Conservation (phyloP, 2,329 filamentous ascomycete genomes). For the Xylariaceae sp. region DNA sequence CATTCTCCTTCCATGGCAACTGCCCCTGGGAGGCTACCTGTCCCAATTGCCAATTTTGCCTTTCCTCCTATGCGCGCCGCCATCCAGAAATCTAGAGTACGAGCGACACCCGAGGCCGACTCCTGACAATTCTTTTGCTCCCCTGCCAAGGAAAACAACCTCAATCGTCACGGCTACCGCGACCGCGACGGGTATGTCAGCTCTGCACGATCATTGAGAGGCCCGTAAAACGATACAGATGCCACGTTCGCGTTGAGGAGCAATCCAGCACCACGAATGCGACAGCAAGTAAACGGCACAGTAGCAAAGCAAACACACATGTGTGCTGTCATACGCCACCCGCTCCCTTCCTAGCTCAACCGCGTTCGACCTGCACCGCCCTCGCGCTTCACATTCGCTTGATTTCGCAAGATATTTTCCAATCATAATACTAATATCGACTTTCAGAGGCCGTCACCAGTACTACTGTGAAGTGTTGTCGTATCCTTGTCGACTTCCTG, state of each 20-base stretch:
- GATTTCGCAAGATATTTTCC: not conserved
- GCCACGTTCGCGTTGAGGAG: no score
- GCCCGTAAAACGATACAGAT: no score
- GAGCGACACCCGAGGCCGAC: conserved; percentile 10
- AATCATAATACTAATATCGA: conserved; percentile 1
- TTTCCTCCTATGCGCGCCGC: not conserved
- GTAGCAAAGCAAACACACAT: not conserved
- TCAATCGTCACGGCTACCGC: not conserved
- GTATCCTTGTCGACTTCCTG: not conserved
- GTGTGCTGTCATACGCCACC: not conserved
- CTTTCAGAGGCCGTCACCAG: not conserved
- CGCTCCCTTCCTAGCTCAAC: not conserved
- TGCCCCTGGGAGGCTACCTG: conserved; percentile 1
- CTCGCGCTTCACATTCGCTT: not conserved
- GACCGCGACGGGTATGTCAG: not conserved
- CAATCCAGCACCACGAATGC: not conserved
- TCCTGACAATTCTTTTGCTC: conserved; percentile 5
- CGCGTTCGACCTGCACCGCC: not conserved
- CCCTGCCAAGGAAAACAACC: conserved; percentile 5
- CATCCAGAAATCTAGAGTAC: conserved; percentile 4
- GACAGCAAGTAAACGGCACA: not conserved
- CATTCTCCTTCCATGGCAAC: conserved; percentile 1
- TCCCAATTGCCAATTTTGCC: conserved; percentile 1
- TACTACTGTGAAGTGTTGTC: not conserved
- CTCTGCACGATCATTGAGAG: not conserved